Conservation (phyloP, 2,329 filamentous ascomycete species). For the Apiospora marii region DNA sequence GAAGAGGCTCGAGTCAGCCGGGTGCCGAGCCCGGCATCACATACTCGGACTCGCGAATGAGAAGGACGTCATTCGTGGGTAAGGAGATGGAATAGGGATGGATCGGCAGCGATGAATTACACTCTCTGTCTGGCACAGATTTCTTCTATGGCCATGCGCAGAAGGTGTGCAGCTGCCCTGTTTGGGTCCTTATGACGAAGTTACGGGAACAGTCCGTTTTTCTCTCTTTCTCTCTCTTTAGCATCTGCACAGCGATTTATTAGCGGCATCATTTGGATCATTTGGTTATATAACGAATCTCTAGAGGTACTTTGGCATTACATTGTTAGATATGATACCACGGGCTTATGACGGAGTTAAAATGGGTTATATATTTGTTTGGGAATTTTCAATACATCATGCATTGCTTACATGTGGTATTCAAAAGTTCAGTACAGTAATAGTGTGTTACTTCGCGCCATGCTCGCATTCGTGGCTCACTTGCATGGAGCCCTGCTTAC, state of each 20-base stretch:
- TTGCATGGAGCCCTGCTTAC: background rate
- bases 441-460: background rate
- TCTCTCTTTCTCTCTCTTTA: background rate
- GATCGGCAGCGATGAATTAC: background rate
- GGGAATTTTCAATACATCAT: background rate
- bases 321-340: slow-evolving; percentile 8
- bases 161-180: background rate
- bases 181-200: background rate
- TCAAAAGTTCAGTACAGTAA: slow-evolving; percentile 1
- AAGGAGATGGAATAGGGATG: background rate
- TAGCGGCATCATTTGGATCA: background rate
- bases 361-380: background rate
- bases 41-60: background rate
- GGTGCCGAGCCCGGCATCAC: background rate
- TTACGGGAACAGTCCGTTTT: background rate
- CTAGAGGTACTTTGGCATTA: slow-evolving; percentile 8
- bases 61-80: background rate
- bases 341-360: slow-evolving; percentile 12
- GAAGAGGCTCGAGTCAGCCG: background rate
- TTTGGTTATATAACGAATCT: background rate
- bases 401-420: slow-evolving; percentile 5
- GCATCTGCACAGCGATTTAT: background rate
- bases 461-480: background rate
- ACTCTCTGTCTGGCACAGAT: background rate
- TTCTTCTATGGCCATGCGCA: background rate